A percentile compares a stretch with the other conserved stretches of the same genome.
Evolutionary conservation across 306 rosid species (phyloP).

Genomic region (Erythrophleum fordii): DNA sequence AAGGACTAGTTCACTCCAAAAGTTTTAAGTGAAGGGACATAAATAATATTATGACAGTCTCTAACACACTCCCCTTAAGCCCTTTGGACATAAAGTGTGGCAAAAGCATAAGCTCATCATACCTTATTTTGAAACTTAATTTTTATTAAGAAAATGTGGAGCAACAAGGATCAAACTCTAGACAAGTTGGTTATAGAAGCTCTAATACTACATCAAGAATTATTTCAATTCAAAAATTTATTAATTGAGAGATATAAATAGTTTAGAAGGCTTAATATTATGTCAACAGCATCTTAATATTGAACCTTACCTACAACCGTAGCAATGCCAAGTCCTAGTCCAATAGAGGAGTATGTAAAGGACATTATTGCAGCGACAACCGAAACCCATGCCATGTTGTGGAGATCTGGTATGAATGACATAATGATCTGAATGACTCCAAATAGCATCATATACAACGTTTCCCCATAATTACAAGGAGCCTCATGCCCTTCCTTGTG

Average conservation of each 20-base stretch:
- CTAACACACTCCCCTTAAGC: not conserved
- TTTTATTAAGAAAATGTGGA: too few species aligned
- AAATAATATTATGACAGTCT: not conserved
- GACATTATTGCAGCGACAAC: constrained; percentile 80
- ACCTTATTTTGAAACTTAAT: too few species aligned
- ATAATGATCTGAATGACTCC: constrained; percentile 70
- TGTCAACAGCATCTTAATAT: not conserved
- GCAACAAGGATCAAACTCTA: too few species aligned
- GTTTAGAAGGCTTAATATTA: not conserved
- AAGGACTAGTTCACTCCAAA: not conserved
- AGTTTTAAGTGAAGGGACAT: too few species aligned
- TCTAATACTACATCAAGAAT: not conserved
- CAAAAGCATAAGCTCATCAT: not conserved
- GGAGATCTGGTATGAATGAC: constrained; percentile 93
- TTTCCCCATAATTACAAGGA: constrained; percentile 58
- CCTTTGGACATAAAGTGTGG: not conserved
- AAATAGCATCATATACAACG: constrained; percentile 63
- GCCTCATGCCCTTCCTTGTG: constrained; percentile 79
- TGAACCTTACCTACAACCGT: constrained; percentile 53
- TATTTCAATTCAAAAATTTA: not conserved
- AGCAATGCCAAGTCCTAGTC: constrained; percentile 77
- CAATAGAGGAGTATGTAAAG: constrained; percentile 73
- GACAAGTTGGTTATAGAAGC: too few species aligned
- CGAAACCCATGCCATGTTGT: constrained; percentile 85
- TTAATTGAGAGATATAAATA: not conserved